phyloP scores from a whole-genome alignment of 2,329 filamentous ascomycete genomes.

The Nemania bipapillata region DNA sequence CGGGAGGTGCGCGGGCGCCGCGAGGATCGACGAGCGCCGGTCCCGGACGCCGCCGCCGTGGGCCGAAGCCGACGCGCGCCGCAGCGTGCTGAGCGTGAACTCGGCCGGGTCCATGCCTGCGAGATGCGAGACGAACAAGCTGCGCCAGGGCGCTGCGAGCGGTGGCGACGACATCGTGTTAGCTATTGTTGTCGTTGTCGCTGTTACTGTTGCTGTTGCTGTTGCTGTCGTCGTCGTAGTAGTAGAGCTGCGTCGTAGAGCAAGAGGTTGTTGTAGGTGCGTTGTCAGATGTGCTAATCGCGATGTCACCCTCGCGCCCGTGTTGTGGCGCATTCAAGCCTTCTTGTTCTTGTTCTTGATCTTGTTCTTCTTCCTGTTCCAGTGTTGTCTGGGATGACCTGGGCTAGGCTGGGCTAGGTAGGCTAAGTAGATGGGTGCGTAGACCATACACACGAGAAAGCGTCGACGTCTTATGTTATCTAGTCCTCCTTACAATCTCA shows the following conservation, averaged over 20 bases:
- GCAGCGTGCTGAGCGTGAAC: conserved; percentile 65
- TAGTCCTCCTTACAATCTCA: background rate
- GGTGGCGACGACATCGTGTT: conserved; percentile 38
- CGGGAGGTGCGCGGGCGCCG: conserved; percentile 56
- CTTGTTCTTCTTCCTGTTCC: too few relatives aligned
- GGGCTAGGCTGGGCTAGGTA: background rate
- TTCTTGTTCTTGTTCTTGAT: too few relatives aligned
- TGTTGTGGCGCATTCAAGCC: conserved; percentile 21
- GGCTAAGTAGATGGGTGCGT: background rate
- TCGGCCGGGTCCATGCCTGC: conserved; percentile 59
- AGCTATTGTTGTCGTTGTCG: background rate
- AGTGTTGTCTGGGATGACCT: too few relatives aligned
- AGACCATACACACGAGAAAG: too few relatives aligned
- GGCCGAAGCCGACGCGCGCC: conserved; percentile 46
- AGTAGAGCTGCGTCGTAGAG: too few relatives aligned
- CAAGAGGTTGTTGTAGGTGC: conserved; percentile 37
- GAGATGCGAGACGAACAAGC: conserved; percentile 63
- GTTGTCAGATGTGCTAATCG: conserved; percentile 40
- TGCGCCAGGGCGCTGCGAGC: conserved; percentile 64
- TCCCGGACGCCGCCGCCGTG: background rate
- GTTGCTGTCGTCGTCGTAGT: too few relatives aligned
- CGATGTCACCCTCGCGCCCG: conserved; percentile 8
- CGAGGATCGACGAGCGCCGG: conserved; percentile 36
- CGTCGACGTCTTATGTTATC: too few relatives aligned
- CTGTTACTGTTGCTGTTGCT: too few relatives aligned